These are phyloP conservation scores for Colletotrichum tofieldiae DNA, from an alignment of 2,329 filamentous ascomycete species.

Conservation along the genomic window DNA sequence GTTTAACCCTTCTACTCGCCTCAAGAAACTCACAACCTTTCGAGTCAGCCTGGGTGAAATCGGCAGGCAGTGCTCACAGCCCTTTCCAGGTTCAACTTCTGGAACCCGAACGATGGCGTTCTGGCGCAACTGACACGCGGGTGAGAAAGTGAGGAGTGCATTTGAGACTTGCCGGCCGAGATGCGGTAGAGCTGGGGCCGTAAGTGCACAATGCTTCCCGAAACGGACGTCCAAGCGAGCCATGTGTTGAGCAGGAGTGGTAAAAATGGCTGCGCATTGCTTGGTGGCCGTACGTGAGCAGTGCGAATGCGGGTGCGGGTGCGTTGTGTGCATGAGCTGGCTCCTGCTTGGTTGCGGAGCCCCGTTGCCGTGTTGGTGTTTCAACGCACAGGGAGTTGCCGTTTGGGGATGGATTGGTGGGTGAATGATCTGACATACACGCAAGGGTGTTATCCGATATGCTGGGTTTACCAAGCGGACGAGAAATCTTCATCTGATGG, in stretches of 20 bases:
- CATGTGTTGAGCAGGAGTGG: constrained; percentile 3
- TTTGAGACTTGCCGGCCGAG: constrained; percentile 32
- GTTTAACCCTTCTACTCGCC: constrained; percentile 7
- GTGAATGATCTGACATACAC: constrained; percentile 22
- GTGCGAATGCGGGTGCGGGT: constrained; percentile 37
- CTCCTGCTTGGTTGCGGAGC: constrained; percentile 21
- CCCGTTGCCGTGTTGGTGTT: constrained; percentile 30
- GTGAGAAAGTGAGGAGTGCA: background rate
- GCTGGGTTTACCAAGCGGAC: constrained; percentile 10
- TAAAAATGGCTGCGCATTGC: constrained; percentile 9
- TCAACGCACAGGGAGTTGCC: constrained; percentile 36
- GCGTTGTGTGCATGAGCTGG: constrained; percentile 27
- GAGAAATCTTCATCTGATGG: constrained; percentile 29
- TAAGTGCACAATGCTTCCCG: constrained; percentile 27
- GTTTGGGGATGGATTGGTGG: constrained; percentile 24
- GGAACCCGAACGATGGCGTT: background rate
- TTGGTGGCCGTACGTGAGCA: constrained; percentile 3
- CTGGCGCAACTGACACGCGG: constrained; percentile 5
- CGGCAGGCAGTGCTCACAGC: background rate
- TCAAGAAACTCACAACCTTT: background rate
- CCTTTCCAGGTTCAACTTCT: background rate
- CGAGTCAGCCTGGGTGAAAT: constrained; percentile 2
- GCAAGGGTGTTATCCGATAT: constrained; percentile 19
- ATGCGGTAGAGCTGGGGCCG: constrained; percentile 3
- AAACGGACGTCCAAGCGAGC: constrained; percentile 41